A percentile compares a stretch with the other conserved stretches of the same genome.
These are phyloP conservation scores for Stephanodiscus triporus DNA, from an alignment of 108 stramenopile species.

Conservation along the genomic window DNA sequence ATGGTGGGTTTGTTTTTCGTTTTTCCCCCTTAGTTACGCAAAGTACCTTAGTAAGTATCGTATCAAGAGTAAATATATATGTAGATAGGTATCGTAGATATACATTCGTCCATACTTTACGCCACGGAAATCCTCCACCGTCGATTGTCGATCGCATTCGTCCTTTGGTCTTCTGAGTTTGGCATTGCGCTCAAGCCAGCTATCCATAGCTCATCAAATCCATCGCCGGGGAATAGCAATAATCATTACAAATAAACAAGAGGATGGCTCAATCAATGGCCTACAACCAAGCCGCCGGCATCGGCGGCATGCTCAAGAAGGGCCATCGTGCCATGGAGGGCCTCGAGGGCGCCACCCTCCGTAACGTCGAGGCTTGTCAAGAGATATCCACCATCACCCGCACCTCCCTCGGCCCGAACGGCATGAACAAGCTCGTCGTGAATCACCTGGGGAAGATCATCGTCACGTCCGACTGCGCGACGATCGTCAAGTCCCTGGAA, in stretches of 20 bases:
- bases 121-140: not conserved
- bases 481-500: slow-evolving; percentile 95
- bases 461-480: slow-evolving; percentile 96
- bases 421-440: slow-evolving; percentile 97
- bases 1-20: not conserved
- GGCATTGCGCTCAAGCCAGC: not conserved
- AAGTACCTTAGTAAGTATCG: too few relatives aligned
- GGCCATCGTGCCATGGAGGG: slow-evolving; percentile 73
- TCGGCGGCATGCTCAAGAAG: slow-evolving; percentile 87
- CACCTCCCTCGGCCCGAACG: slow-evolving; percentile 97
- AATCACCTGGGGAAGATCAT: slow-evolving; percentile 99
- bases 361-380: slow-evolving; percentile 96
- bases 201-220: not conserved
- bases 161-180: not conserved
- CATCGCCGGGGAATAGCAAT: not conserved
- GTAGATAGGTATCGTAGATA: too few relatives aligned
- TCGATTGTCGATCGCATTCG: too few relatives aligned
- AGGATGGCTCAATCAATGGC: slow-evolving; percentile 83
- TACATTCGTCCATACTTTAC: too few relatives aligned
- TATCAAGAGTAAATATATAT: too few relatives aligned
- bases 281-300: slow-evolving; percentile 86
- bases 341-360: slow-evolving; percentile 63
- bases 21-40: too few relatives aligned
- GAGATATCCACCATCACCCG: slow-evolving; percentile 92
- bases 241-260: not conserved